Evolutionary conservation across 805 yeast species (phyloP).

Genomic region (Candida germanica): DNA sequence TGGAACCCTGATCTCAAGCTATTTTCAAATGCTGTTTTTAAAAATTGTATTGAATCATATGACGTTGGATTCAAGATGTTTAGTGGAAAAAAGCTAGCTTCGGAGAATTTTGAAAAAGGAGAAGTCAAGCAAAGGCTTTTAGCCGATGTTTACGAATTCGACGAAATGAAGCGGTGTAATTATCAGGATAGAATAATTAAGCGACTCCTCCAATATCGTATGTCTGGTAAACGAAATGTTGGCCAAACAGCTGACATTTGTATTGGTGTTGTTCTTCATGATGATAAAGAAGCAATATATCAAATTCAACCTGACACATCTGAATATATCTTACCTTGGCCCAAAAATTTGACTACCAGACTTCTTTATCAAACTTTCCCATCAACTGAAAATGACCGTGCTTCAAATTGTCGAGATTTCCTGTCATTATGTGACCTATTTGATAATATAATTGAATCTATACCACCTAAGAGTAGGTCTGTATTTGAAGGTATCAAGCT

Average conservation of each 20-base stretch:
- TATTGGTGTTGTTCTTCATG: constrained; percentile 1
- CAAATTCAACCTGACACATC: neutral
- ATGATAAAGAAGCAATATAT: neutral
- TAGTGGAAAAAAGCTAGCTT: constrained; percentile 15
- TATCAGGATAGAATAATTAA: neutral
- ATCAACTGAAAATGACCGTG: neutral
- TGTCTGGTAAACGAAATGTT: neutral
- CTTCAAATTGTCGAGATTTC: neutral
- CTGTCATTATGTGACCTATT: neutral
- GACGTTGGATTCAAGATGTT: constrained; percentile 23
- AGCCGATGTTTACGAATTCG: constrained; percentile 17
- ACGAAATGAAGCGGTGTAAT: constrained; percentile 6
- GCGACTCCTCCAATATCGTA: neutral
- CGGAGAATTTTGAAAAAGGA: constrained; percentile 24
- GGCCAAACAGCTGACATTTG: constrained; percentile 1
- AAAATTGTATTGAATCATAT: constrained; percentile 17
- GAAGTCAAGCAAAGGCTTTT: constrained; percentile 20
- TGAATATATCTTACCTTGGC: neutral
- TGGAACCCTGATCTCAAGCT: neutral
- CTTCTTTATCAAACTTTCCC: neutral
- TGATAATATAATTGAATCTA: neutral
- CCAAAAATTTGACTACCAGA: neutral
- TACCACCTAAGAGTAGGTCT: neutral
- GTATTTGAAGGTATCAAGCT: neutral
- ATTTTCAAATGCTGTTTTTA: neutral